phyloP scores from a whole-genome alignment of 225 moss, liverwort and hornwort species.

The Polytrichum formosum region DNA sequence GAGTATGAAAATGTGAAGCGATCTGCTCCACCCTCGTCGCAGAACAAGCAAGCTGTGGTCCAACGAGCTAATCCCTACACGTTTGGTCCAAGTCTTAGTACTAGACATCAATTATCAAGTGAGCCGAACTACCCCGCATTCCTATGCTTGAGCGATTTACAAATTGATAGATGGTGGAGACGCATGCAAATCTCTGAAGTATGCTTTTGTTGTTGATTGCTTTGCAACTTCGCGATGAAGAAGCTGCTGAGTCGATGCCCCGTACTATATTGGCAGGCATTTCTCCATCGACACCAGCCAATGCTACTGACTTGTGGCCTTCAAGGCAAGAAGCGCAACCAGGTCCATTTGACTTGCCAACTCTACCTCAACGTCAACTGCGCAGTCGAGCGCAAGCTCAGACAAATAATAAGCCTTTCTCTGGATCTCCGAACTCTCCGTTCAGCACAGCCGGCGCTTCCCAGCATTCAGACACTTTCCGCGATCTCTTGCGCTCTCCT shows the following conservation, averaged over 20 bases:
- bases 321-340: conserved; percentile 65
- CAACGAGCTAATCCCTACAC: conserved; percentile 55
- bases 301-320: conserved; percentile 71
- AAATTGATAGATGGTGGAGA: not conserved
- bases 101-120: conserved; percentile 45
- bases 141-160: not conserved
- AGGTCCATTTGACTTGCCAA: conserved; percentile 64
- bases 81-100: conserved; percentile 58
- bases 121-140: not conserved
- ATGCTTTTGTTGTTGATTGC: not conserved
- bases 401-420: conserved; percentile 25
- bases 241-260: not conserved
- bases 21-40: conserved; percentile 31
- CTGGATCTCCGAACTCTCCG: conserved; percentile 38
- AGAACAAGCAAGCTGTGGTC: conserved; percentile 43
- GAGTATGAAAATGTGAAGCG: conserved; percentile 83
- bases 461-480: conserved; percentile 44
- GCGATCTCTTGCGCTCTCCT: conserved; percentile 47
- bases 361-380: conserved; percentile 20
- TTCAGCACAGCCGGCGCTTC: conserved; percentile 28
- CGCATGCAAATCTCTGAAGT: not conserved
- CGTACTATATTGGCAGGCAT: conserved; percentile 33
- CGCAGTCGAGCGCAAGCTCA: conserved; percentile 32
- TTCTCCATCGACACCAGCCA: conserved; percentile 68
- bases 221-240: not conserved